Base-by-base conservation (phyloP, 2,329 filamentous ascomycete species). In the Fusarium torreyae region DNA sequence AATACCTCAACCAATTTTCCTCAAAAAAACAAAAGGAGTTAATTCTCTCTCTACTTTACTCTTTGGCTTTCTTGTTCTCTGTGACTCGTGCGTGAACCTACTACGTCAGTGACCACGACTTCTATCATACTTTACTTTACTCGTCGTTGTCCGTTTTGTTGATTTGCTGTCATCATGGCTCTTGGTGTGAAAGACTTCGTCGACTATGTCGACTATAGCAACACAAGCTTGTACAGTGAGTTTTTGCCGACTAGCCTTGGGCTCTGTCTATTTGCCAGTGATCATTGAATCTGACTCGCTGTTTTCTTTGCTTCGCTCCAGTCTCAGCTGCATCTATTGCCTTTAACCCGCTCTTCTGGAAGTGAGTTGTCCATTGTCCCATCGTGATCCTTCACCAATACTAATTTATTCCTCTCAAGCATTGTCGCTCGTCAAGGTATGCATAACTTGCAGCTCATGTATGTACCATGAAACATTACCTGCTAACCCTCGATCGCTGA, bases 311-410 rank as follows among this genome's bases (percentile, higher is more conserved):
- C 49, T 50, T n/a, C 56, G 43, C n/a, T 60, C 49, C 60, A 97
- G 94, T 96, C 73, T 93, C 94, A 72, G 92, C 91, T 48, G 86
- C 85, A 57, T 88, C 92, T 54, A 97, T 99, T 81, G 87, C 91
- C 49, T 98, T 99, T 83, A 99, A 99, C 82, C 96, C 96, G 22
- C 91, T 96, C n/a, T 98, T 98, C 82, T 99, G 96, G 96, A 99
- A 99, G 94, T 97, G 87, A 85, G 93, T 87, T 54, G 11, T 36
- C 65, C 42, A 48, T 39, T 51, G 22, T 18, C 45, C 40, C 52
- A 20, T 17, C 18, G n/a, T 44, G 56, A 42, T 52, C 43, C 46
- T 36, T 8, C 45, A 39, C 22, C 38, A 39, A 46, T 57, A 68
- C 81, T 84, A 76, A 85, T 64, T 57, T 17, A n/a, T 38, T n/a